Evolutionary conservation across 306 rosid genomes (phyloP), one percentile per base, ranked within the genome.

Genomic region (Argentina anserina): DNA sequence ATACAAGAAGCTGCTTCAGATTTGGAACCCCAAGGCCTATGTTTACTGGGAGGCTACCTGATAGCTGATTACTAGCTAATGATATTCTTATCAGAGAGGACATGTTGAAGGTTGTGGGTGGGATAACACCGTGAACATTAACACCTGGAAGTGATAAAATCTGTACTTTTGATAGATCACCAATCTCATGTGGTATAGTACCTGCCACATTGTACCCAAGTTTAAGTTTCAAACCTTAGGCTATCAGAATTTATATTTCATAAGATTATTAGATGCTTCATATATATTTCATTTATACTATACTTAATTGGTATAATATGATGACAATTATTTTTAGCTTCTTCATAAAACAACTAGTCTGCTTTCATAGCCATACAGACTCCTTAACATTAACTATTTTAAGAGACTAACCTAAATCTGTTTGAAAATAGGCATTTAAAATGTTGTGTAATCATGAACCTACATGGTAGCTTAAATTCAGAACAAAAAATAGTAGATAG

Each of bases 41-140:
- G 39, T 42, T 34, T 69, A 63, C 63, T 21, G 76, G 76, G 23
- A 80, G 71, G 49, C 65, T 53, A 23, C 79, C 79, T 10, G 67
- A 74, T 9, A 80, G 42, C 14, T 61, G 33, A 64, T 80, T 80
- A 0, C 4, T 0, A 20, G 28, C 0, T 0, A 73, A 40, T 0
- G 39, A 50, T 4, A 62, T 40, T 0, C 0, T 3, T 7, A 0
- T 2, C 1, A 79, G 0, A 3, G 53, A 62, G 13, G 83, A 75
- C 31, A 80, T 46, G 17, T 80, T 79, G 65, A 80, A 80, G 69
- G 75, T 50, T 71, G 59, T 3, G 34, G 50, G 63, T 25, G 80
- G 83, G 43, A 80, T 75, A 39, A 7, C 37, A 33, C 83, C 80
- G 33, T 59, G 26, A 26, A 75, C 55, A 9, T 52, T 6, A 7